Evolutionary conservation across 1,284 basidiomycete genomes (phyloP).

Genomic region (Dichomitus squalens): DNA sequence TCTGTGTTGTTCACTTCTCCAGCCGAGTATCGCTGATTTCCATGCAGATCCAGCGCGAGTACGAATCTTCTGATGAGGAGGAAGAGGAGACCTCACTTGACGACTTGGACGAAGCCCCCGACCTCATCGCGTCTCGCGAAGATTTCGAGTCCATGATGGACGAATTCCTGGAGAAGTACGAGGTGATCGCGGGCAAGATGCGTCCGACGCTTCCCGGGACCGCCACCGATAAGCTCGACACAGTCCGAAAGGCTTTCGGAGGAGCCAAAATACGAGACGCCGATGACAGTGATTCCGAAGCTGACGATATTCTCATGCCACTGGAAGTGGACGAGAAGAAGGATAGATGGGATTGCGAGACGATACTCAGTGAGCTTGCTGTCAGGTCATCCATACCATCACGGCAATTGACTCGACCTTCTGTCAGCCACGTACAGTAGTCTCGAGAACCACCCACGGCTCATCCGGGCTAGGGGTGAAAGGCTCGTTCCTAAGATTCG

Average conservation of each 20-base stretch:
- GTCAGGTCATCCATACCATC: background rate
- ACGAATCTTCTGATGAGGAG: conserved; percentile 66
- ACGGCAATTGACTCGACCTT: background rate
- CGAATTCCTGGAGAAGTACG: conserved; percentile 93
- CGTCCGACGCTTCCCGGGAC: conserved; percentile 72
- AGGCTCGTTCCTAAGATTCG: conserved; percentile 64
- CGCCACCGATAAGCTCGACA: conserved; percentile 77
- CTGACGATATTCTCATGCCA: conserved; percentile 54
- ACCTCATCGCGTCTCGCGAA: conserved; percentile 78
- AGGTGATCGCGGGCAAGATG: conserved; percentile 90
- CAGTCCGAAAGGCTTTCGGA: conserved; percentile 78
- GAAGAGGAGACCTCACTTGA: conserved; percentile 50
- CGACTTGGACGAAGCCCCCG: conserved; percentile 67
- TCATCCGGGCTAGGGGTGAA: conserved; percentile 69
- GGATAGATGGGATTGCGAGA: conserved; percentile 94
- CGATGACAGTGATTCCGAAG: conserved; percentile 38
- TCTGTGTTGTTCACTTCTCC: background rate
- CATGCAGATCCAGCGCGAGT: conserved; percentile 72
- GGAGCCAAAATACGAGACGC: conserved; percentile 56
- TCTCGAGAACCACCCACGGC: conserved; percentile 89
- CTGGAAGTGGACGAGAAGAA: conserved; percentile 65
- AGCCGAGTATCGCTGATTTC: background rate
- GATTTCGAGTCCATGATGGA: conserved; percentile 94
- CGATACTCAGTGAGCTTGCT: conserved; percentile 76
- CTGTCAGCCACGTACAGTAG: conserved; percentile 88